phyloP scores from a whole-genome alignment of 176 grass and related monocot species.

The Eleusine coracana region DNA sequence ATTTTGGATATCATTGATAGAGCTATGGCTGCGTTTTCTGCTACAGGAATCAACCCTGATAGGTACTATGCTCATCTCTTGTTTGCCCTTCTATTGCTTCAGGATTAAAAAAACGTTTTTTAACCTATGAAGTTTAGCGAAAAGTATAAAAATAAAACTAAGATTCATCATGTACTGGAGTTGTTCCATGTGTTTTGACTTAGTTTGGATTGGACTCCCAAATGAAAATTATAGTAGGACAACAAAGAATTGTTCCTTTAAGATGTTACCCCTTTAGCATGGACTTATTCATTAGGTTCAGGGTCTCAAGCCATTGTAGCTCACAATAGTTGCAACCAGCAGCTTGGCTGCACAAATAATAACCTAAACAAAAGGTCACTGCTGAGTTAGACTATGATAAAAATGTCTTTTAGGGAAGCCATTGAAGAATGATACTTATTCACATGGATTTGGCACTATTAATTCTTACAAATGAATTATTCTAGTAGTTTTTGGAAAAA shows the following conservation, averaged over 20 bases:
- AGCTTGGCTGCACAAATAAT: constrained; percentile 9
- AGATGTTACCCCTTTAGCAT: neutral
- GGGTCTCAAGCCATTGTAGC: neutral
- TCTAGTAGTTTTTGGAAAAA: neutral
- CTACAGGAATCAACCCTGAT: constrained; percentile 87
- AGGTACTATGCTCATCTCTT: constrained; percentile 49
- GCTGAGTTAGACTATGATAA: neutral
- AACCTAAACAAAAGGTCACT: neutral
- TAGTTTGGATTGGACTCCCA: constrained; percentile 6
- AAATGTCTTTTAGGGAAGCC: neutral
- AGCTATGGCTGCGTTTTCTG: constrained; percentile 91
- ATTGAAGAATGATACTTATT: neutral
- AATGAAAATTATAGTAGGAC: constrained; percentile 8
- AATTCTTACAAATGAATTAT: constrained; percentile 1
- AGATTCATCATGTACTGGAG: neutral
- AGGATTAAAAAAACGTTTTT: neutral
- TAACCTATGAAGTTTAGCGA: neutral
- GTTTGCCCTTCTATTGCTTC: constrained; percentile 25
- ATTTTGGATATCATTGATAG: constrained; percentile 87
- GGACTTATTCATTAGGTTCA: neutral
- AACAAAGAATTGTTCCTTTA: neutral
- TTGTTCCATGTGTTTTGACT: neutral
- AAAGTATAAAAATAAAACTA: neutral
- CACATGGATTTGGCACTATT: neutral
- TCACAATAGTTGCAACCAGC: neutral